Evolutionary conservation across 108 stramenopile genomes (phyloP), one percentile per base, ranked within the genome.

Genomic region (Cyclotella kingstonii): DNA sequence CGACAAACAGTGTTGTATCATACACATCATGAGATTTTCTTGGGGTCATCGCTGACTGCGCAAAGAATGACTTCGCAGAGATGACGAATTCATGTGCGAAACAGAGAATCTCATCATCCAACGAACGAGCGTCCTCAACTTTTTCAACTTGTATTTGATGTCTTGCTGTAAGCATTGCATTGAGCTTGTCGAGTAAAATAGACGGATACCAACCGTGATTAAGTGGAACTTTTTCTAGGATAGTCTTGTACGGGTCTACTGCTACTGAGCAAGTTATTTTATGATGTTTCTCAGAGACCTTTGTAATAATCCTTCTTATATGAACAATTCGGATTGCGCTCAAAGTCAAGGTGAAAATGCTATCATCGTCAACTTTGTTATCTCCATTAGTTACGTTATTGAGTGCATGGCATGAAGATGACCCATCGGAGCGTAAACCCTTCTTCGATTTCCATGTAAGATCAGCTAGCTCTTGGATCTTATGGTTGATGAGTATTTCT

Each of bases 161-260:
- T 25, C 49, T 43, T 25, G 45, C 40, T 4, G 36, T 57, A 28
- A 76, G 50, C 31, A 59, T 62, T 9, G 69, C 75, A 46, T 41
- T 60, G 46, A 76, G 49, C 10, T 57, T 63, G 18, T 76, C 75
- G 1, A 76, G 63, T 29, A 65, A 15, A 3, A 76, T 34, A 34
- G 57, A 70, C 18, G 63, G 55, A 30, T 56, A 46, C 8, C 64
- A 54, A 26, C 22, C 19, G 27, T 76, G 43, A 14, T 40, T 40
- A 14, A 66, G 70, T 35, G 45, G 31, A 4, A 71, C 12, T 17
- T 59, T 58, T 1, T 65, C 55, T 19, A 70, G 31, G 11, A 76
- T 53, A 9, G 34, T 1, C 10, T 65, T 52, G 50, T 76, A 76
- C 4, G 46, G 63, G 49, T 71, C 60, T 9, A n/a, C n/a, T n/a